A percentile compares a stretch with the other conserved stretches of the same genome.
These are phyloP conservation scores for Tardiomyces depauwii DNA, from an alignment of 1,139 yeast genomes.

Conservation along the genomic window DNA sequence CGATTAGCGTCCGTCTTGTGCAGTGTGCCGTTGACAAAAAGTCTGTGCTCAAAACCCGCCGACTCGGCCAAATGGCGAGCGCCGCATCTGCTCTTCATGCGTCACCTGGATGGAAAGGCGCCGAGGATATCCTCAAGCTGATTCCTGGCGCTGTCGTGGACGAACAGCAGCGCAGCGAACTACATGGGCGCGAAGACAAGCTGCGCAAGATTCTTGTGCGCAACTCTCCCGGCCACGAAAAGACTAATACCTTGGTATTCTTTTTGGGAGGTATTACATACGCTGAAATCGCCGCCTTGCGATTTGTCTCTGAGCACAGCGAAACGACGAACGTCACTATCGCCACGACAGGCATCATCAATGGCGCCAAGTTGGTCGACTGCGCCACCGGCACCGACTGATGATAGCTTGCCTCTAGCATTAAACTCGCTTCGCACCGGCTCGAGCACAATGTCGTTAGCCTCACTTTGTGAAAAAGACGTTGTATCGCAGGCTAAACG, in stretches of 20 bases:
- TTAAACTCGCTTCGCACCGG: too few species aligned
- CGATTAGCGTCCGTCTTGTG: slow-evolving; percentile 32
- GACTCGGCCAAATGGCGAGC: not conserved
- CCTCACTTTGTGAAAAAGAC: slow-evolving; percentile 9
- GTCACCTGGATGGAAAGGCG: slow-evolving; percentile 23
- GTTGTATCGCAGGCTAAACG: slow-evolving; percentile 30
- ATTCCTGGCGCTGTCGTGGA: slow-evolving; percentile 29
- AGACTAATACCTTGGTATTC: slow-evolving; percentile 34
- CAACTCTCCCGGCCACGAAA: slow-evolving; percentile 19
- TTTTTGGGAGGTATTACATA: slow-evolving; percentile 75
- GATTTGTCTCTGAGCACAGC: slow-evolving; percentile 38
- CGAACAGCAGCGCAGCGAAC: slow-evolving; percentile 21
- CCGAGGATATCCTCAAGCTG: slow-evolving; percentile 22
- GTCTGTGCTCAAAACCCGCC: slow-evolving; percentile 6
- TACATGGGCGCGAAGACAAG: slow-evolving; percentile 23
- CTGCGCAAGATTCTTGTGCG: slow-evolving; percentile 23
- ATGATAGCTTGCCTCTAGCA: too few species aligned
- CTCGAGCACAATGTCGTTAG: too few species aligned
- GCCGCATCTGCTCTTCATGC: slow-evolving; percentile 17
- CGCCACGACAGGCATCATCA: slow-evolving; percentile 47
- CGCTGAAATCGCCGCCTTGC: slow-evolving; percentile 59
- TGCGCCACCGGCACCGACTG: not conserved
- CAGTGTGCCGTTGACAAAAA: slow-evolving; percentile 28
- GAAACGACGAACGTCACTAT: slow-evolving; percentile 26
- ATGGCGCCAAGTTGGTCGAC: slow-evolving; percentile 32